Conservation (phyloP, 2,329 filamentous ascomycete species). For the Fusarium tuaranense region DNA sequence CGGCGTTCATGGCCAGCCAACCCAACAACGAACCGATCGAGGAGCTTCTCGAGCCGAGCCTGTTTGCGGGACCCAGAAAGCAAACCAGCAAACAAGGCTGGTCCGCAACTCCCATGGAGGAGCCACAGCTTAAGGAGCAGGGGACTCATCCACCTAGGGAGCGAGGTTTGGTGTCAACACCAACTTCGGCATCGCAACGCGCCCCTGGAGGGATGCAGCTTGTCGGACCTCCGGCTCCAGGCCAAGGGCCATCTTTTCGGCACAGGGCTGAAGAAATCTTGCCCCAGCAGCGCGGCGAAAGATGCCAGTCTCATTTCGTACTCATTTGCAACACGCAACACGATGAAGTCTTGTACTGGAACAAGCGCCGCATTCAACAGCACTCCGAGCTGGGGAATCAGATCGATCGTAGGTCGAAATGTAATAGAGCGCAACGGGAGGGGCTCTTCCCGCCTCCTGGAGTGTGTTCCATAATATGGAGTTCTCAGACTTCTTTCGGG, state of each 20-base stretch:
- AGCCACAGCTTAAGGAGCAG: background rate
- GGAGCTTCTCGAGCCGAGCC: background rate
- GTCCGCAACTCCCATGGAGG: background rate
- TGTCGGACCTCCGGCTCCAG: background rate
- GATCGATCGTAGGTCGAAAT: background rate
- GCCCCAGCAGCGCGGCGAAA: background rate
- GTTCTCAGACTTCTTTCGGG: background rate
- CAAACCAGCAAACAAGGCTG: background rate
- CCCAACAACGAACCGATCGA: background rate
- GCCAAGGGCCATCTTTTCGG: background rate
- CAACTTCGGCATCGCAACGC: background rate
- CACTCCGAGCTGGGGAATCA: background rate
- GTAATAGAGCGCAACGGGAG: background rate
- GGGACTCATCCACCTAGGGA: background rate
- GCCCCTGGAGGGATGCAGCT: background rate
- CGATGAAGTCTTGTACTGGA: background rate
- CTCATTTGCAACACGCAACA: background rate
- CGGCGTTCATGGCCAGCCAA: background rate
- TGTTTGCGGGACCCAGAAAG: background rate
- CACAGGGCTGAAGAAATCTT: background rate
- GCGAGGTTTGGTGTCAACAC: background rate
- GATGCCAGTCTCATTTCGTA: background rate
- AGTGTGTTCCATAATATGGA: background rate
- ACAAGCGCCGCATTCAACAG: background rate
- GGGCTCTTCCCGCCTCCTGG: background rate